phyloP scores from a whole-genome alignment of 768 basidiomycete genomes.

The Xerocomellus amylosporus region DNA sequence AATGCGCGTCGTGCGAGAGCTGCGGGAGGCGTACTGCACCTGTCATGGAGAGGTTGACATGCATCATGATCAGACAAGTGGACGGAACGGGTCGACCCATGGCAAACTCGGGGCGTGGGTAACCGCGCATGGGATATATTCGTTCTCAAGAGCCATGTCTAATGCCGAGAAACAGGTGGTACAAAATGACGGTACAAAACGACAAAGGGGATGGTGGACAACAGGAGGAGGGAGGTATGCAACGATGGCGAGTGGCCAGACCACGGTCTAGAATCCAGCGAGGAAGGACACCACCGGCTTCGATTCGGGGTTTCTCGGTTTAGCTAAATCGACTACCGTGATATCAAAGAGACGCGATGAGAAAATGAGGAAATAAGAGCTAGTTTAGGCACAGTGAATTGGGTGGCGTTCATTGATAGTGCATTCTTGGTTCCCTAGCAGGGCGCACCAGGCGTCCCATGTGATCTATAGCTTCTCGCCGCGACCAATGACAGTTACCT shows the following conservation, averaged over 20 bases:
- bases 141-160: not conserved
- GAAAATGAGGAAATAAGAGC: not conserved
- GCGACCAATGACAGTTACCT: conserved; percentile 63
- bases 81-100: not conserved
- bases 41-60: too few species aligned
- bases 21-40: too few species aligned
- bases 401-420: conserved; percentile 9
- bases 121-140: not conserved
- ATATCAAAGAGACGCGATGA: not conserved
- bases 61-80: not conserved
- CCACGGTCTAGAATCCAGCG: not conserved
- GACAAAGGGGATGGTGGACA: not conserved
- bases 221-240: not conserved
- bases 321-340: conserved; percentile 11
- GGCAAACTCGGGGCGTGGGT: not conserved
- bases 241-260: not conserved
- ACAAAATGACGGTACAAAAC: not conserved
- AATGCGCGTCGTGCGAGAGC: too few species aligned
- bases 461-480: conserved; percentile 39
- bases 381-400: conserved; percentile 3
- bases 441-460: not conserved
- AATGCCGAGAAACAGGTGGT: not conserved
- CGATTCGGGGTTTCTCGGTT: not conserved
- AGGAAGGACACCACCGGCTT: not conserved
- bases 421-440: not conserved